Conservation (phyloP, 2,329 filamentous ascomycete genomes). For the Venturia carpophila region DNA sequence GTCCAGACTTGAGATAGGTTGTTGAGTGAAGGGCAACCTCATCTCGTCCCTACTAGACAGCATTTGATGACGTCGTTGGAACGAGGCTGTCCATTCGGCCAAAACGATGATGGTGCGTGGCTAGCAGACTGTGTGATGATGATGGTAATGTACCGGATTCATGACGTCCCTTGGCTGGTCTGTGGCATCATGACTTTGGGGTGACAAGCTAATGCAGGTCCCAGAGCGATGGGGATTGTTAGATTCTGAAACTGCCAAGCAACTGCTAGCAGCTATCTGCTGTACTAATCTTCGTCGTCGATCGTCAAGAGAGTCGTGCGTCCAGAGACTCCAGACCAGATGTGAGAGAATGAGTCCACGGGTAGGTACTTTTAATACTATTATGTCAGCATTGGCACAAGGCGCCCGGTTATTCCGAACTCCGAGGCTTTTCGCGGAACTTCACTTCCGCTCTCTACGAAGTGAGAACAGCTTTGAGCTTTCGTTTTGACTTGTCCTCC, state of each 20-base stretch:
- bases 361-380: too few species aligned
- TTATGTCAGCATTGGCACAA: too few species aligned
- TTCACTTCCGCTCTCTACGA: too few species aligned
- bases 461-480: too few species aligned
- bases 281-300: too few species aligned
- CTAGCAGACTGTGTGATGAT: background rate
- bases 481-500: too few species aligned
- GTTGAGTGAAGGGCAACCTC: background rate
- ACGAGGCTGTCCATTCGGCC: background rate
- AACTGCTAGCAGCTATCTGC: too few species aligned
- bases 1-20: background rate
- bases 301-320: too few species aligned
- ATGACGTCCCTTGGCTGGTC: background rate
- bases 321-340: too few species aligned
- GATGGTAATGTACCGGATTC: background rate
- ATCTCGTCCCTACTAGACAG: background rate
- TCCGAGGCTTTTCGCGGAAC: too few species aligned
- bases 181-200: background rate
- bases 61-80: background rate
- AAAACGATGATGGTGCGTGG: background rate
- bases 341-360: too few species aligned
- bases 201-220: background rate
- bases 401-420: too few species aligned
- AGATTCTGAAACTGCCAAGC: background rate
- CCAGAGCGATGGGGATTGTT: background rate